Evolutionary conservation across 768 basidiomycete species (phyloP).

Genomic region (Mycena olivaceomarginata): DNA sequence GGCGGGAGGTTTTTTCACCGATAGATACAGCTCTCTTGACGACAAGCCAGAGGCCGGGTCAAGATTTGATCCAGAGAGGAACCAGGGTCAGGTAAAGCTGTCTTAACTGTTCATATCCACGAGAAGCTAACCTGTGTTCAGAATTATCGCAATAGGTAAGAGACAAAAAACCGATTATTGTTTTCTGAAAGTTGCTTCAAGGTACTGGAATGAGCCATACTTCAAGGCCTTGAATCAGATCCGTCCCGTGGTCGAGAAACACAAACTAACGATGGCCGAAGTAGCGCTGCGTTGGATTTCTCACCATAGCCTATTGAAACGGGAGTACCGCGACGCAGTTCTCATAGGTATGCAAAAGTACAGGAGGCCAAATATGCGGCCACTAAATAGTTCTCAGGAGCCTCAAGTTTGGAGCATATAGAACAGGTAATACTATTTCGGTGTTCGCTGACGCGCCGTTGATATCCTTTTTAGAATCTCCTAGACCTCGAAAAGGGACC

Average conservation of each 20-base stretch:
- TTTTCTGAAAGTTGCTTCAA: slow-evolving; percentile 38
- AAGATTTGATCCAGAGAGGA: slow-evolving; percentile 70
- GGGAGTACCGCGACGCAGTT: slow-evolving; percentile 69
- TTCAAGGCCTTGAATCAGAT: slow-evolving; percentile 70
- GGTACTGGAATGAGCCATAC: slow-evolving; percentile 74
- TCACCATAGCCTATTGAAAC: slow-evolving; percentile 71
- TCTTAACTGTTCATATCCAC: background rate
- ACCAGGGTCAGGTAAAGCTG: slow-evolving; percentile 66
- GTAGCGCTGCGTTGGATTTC: slow-evolving; percentile 79
- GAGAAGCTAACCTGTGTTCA: slow-evolving; percentile 23
- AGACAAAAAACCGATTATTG: slow-evolving; percentile 47
- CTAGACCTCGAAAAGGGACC: slow-evolving; percentile 75
- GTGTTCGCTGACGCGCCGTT: background rate
- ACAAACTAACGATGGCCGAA: slow-evolving; percentile 69
- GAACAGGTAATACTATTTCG: slow-evolving; percentile 60
- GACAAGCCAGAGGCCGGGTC: slow-evolving; percentile 69
- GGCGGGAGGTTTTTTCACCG: slow-evolving; percentile 77
- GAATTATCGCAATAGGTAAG: slow-evolving; percentile 63
- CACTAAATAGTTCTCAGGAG: slow-evolving; percentile 46
- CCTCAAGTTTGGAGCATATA: slow-evolving; percentile 74
- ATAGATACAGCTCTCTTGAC: slow-evolving; percentile 65
- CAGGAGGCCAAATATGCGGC: no score
- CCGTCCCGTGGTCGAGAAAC: slow-evolving; percentile 64
- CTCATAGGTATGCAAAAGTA: slow-evolving; percentile 66
- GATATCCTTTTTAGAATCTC: slow-evolving; percentile 60